These are phyloP conservation scores for Sporothrix humicola DNA, from an alignment of 2,329 filamentous ascomycete species.

Conservation along the genomic window DNA sequence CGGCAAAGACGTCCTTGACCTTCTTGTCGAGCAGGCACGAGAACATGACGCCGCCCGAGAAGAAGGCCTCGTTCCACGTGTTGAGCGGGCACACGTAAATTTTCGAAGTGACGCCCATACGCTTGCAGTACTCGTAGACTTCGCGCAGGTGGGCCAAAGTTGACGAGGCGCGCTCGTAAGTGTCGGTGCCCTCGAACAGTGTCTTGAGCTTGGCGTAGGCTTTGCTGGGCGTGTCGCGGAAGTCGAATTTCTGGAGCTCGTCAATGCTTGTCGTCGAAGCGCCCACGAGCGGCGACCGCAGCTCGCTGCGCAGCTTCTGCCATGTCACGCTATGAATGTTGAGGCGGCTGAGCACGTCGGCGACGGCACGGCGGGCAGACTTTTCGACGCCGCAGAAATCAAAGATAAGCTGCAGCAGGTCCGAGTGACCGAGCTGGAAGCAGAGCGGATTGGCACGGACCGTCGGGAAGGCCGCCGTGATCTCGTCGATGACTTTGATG, in stretches of 20 bases:
- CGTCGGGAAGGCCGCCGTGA: slow-evolving; percentile 79
- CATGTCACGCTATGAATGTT: slow-evolving; percentile 82
- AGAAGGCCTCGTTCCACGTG: slow-evolving; percentile 91
- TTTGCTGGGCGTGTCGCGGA: slow-evolving; percentile 67
- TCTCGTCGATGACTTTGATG: slow-evolving; percentile 92
- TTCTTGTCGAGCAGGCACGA: slow-evolving; percentile 89
- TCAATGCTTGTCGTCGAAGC: slow-evolving; percentile 89
- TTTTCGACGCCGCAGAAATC: slow-evolving; percentile 82
- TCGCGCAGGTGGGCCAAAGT: slow-evolving; percentile 81
- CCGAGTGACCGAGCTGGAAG: slow-evolving; percentile 88
- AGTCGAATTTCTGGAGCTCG: slow-evolving; percentile 89
- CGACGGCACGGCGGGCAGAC: slow-evolving; percentile 71
- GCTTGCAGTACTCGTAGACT: slow-evolving; percentile 76
- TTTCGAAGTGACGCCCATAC: slow-evolving; percentile 75
- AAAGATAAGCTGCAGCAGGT: slow-evolving; percentile 85
- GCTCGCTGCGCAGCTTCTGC: slow-evolving; percentile 79
- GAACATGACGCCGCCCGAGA: slow-evolving; percentile 82
- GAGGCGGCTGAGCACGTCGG: slow-evolving; percentile 83
- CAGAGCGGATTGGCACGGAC: slow-evolving; percentile 76
- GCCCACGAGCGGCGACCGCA: slow-evolving; percentile 80
- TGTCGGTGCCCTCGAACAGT: slow-evolving; percentile 67
- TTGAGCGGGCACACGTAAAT: slow-evolving; percentile 84
- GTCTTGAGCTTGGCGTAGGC: slow-evolving; percentile 64
- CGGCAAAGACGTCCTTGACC: slow-evolving; percentile 84
- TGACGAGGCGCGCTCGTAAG: slow-evolving; percentile 74